Percentiles rank a stretch among this genome's conserved stretches.
Evolutionary conservation across 1,284 basidiomycete species (phyloP).

Genomic region (Sanguinoderma infundibulare): DNA sequence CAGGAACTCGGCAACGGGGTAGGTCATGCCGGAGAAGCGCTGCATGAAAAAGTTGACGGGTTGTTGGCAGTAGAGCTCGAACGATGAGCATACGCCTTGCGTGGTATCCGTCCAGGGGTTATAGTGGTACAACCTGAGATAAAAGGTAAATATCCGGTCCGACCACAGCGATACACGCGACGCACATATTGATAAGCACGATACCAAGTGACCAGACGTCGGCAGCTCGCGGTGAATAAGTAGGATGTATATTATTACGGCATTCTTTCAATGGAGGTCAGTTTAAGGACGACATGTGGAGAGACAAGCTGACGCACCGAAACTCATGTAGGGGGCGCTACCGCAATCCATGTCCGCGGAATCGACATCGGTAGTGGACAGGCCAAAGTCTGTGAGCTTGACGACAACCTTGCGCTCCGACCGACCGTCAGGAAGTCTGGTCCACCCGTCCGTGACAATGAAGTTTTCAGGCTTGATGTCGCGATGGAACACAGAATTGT

Average conservation of each 20-base stretch:
- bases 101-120: constrained; percentile 98
- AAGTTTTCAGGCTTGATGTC: constrained; percentile 99
- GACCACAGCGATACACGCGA: constrained; percentile 25
- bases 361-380: constrained; percentile 88
- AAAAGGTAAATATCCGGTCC: constrained; percentile 6
- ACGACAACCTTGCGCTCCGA: constrained; percentile 81
- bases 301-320: constrained; percentile 56
- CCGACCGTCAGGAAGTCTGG: constrained; percentile 51
- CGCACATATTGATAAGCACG: constrained; percentile 95
- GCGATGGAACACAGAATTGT: constrained; percentile 90
- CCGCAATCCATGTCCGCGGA: constrained; percentile 98
- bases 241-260: constrained; percentile 94
- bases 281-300: not conserved
- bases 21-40: constrained; percentile 93
- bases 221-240: constrained; percentile 92
- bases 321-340: constrained; percentile 99
- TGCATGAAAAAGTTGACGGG: constrained; percentile 87
- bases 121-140: constrained; percentile 88
- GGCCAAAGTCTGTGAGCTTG: constrained; percentile 97
- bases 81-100: constrained; percentile 78
- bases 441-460: constrained; percentile 85
- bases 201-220: constrained; percentile 99
- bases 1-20: constrained; percentile 85
- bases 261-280: constrained; percentile 67
- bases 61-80: constrained; percentile 80